phyloP scores from a whole-genome alignment of 768 basidiomycete species.

The Trametes cubensis region DNA sequence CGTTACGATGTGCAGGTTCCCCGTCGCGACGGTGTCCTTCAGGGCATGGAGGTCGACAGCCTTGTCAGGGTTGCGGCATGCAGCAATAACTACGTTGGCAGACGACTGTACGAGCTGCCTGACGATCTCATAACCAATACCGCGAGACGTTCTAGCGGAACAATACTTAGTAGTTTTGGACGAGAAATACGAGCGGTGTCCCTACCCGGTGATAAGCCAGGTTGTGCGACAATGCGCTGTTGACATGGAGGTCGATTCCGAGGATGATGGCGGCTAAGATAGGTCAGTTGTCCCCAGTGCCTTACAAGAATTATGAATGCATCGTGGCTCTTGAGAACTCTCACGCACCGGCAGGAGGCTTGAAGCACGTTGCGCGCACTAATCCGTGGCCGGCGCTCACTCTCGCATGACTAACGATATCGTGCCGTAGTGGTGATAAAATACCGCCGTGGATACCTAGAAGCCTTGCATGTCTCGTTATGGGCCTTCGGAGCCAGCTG shows the following conservation, averaged over 20 bases:
- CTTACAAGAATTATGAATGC: no score
- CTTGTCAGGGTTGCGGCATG: slow-evolving; percentile 32
- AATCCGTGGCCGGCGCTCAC: no score
- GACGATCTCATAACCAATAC: slow-evolving; percentile 35
- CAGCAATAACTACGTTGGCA: slow-evolving; percentile 33
- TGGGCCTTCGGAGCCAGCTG: no score
- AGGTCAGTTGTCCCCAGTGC: no score
- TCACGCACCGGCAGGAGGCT: no score
- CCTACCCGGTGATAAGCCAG: slow-evolving; percentile 2
- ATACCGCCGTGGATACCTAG: no score
- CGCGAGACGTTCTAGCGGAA: slow-evolving; percentile 31
- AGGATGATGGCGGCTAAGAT: neutral
- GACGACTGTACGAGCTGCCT: slow-evolving; percentile 29
- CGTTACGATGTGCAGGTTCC: slow-evolving; percentile 37
- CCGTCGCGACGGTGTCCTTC: slow-evolving; percentile 28
- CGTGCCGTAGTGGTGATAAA: no score
- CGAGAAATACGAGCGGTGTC: neutral
- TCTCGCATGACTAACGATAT: no score
- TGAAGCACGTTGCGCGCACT: no score
- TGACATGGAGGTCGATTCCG: neutral
- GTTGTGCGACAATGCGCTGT: neutral
- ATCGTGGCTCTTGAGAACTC: no score
- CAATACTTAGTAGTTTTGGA: no score
- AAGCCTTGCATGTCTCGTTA: no score
- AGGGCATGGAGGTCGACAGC: slow-evolving; percentile 30